These are phyloP conservation scores for Diaporthe humulicola DNA, from an alignment of 2,329 filamentous ascomycete genomes.

Conservation along the genomic window DNA sequence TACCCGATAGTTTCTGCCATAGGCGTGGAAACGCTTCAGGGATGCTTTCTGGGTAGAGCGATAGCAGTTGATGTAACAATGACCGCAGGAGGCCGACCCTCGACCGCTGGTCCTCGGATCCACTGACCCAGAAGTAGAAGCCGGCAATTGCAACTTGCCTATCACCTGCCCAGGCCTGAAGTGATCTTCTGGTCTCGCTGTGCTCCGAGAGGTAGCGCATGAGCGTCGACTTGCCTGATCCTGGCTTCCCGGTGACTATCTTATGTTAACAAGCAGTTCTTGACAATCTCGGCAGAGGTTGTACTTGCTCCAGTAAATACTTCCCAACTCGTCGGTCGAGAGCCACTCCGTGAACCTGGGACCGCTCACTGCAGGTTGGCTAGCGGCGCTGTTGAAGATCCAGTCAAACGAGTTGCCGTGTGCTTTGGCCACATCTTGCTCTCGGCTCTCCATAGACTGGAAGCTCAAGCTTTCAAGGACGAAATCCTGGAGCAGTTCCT, in stretches of 20 bases:
- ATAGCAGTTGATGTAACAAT: constrained; percentile 53
- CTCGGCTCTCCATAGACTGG: constrained; percentile 32
- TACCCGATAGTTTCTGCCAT: constrained; percentile 46
- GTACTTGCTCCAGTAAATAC: constrained; percentile 33
- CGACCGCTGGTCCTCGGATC: constrained; percentile 53
- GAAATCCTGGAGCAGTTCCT: constrained; percentile 35
- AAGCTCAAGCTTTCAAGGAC: constrained; percentile 34
- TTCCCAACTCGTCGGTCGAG: constrained; percentile 33
- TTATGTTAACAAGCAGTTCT: constrained; percentile 40
- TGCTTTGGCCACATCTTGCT: constrained; percentile 34
- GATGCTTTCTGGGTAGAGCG: constrained; percentile 44
- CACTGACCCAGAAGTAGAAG: constrained; percentile 62
- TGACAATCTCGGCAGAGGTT: too few relatives aligned
- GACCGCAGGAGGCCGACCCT: constrained; percentile 53
- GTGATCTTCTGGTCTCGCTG: constrained; percentile 28
- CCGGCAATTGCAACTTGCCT: constrained; percentile 50
- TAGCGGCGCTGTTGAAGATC: constrained; percentile 25
- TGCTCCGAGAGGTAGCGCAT: constrained; percentile 55
- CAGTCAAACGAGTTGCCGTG: constrained; percentile 35
- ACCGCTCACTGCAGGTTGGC: not conserved
- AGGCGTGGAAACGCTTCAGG: constrained; percentile 46
- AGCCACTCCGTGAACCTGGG: constrained; percentile 32
- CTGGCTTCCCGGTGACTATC: constrained; percentile 58
- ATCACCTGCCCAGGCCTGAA: constrained; percentile 46
- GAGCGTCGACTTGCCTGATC: constrained; percentile 61